Evolutionary conservation across 2,329 filamentous ascomycete genomes (phyloP), one percentile per base, ranked within the genome.

Genomic region (Penicillium sp.): DNA sequence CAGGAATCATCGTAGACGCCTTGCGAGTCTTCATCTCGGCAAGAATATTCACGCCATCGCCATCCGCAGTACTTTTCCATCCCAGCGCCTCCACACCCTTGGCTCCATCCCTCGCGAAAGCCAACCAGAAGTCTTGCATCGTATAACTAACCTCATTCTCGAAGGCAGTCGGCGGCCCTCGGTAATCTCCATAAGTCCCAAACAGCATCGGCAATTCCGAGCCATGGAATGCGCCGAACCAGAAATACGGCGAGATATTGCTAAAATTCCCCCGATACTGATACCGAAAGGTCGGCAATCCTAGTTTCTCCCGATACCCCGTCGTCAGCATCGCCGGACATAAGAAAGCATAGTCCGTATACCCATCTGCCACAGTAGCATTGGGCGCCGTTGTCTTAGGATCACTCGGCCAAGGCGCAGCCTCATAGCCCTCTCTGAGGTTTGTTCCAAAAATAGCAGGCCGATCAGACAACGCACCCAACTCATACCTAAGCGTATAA

Each of bases 171-270:
- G 21, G 9, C 5, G 33, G 33, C 5, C 48, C 48, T 11, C 48
- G n/a, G n/a, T 44, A 51, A 9, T 51, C n/a, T 9, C 26, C 13
- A 27, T 43, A 24, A 1, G 48, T 51, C 3, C 48, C 48, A 29
- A 44, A 43, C 2, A 51, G 9, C 22, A 51, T 9, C 3, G 48
- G 48, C 5, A 51, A 4, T 13, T 51, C 48, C 14, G 48, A 41
- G 24, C 22, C 27, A 26, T 51, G 48, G 24, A 39, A 51, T 3
- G 48, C 35, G 1, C 48, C 48, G 10, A 43, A 27, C 48, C 48
- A 51, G 44, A 47, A 47, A 31, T 47, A 47, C n/a, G 47, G 47
- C 9, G 47, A 49, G 31, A 49, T 49, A 37, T 49, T 24, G 19
- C 29, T 49, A 14, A 49, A 49, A 19, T 49, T 49, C 1, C 47